phyloP scores from a whole-genome alignment of 2,329 filamentous ascomycete species.

The Exophiala dermatitidis region DNA sequence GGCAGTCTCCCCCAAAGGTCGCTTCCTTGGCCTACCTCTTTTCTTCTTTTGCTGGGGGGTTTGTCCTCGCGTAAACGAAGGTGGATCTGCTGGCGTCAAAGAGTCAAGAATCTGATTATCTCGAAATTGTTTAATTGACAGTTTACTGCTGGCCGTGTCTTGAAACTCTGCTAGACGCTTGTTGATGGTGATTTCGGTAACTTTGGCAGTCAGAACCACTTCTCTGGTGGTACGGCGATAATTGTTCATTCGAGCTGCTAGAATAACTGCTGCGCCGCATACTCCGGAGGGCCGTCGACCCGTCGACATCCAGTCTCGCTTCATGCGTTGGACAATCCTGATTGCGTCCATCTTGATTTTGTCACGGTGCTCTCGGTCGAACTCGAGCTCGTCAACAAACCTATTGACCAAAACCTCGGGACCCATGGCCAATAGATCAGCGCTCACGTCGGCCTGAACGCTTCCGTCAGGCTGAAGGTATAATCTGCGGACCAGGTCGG shows the following conservation, averaged over 20 bases:
- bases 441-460: slow-evolving; percentile 40
- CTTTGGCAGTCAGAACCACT: slow-evolving; percentile 96
- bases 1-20: slow-evolving; percentile 31
- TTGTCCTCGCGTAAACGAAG: slow-evolving; percentile 58
- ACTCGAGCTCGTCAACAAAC: slow-evolving; percentile 87
- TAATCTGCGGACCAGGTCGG: slow-evolving; percentile 62
- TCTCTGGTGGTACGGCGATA: slow-evolving; percentile 87
- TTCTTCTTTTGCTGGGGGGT: slow-evolving; percentile 53
- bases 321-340: slow-evolving; percentile 85
- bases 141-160: slow-evolving; percentile 69
- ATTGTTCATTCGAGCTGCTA: slow-evolving; percentile 97
- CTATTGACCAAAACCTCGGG: slow-evolving; percentile 86
- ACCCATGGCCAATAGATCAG: slow-evolving; percentile 17
- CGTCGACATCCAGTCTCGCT: slow-evolving; percentile 92
- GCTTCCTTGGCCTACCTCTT: slow-evolving; percentile 31
- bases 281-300: slow-evolving; percentile 89
- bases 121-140: slow-evolving; percentile 80
- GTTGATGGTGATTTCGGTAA: slow-evolving; percentile 86
- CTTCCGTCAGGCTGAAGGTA: slow-evolving; percentile 31
- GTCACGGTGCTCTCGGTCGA: slow-evolving; percentile 62
- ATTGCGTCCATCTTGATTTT: slow-evolving; percentile 84
- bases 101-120: slow-evolving; percentile 45
- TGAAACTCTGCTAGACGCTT: slow-evolving; percentile 90
- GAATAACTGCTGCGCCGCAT: slow-evolving; percentile 86
- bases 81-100: slow-evolving; percentile 59